A percentile compares a stretch with the other conserved stretches of the same genome.
These are phyloP conservation scores for Fusarium albidum DNA, from an alignment of 2,329 filamentous ascomycete genomes.

Conservation along the genomic window DNA sequence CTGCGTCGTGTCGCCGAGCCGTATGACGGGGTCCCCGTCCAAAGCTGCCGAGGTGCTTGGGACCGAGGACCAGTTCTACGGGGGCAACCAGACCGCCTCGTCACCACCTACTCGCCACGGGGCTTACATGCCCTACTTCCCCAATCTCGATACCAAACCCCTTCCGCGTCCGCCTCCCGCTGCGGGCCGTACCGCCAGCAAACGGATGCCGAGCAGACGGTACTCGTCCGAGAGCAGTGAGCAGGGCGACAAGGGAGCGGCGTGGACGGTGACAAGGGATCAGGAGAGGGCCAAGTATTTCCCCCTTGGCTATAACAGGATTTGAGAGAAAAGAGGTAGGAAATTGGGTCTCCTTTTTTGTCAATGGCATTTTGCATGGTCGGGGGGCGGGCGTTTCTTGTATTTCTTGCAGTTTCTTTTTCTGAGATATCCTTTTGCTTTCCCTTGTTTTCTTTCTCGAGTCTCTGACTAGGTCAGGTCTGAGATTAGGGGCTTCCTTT, in stretches of 20 bases:
- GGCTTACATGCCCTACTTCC: too few species aligned
- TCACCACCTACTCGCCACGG: too few species aligned
- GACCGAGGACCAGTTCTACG: neutral
- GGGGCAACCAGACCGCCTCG: too few species aligned
- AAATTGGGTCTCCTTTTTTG: neutral
- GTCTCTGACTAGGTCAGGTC: too few species aligned
- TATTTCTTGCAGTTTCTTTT: too few species aligned
- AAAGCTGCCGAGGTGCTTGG: conserved; percentile 31
- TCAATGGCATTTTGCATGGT: neutral
- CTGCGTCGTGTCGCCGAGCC: neutral
- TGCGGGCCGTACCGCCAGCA: too few species aligned
- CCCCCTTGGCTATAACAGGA: conserved; percentile 26
- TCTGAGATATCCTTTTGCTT: neutral
- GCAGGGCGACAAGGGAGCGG: neutral
- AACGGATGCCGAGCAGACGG: conserved; percentile 9
- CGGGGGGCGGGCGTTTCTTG: neutral
- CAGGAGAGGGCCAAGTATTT: conserved; percentile 17
- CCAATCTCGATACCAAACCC: neutral
- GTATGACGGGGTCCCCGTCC: conserved; percentile 9
- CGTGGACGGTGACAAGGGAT: conserved; percentile 22
- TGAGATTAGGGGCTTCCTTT: too few species aligned
- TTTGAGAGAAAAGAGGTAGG: conserved; percentile 19
- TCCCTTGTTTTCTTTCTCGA: neutral
- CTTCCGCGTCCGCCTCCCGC: neutral
- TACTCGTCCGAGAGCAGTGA: too few species aligned